Percentiles rank a stretch among this genome's conserved stretches.
phyloP scores from a whole-genome alignment of 2,329 filamentous ascomycete species.

The Lecanicillium sp. region DNA sequence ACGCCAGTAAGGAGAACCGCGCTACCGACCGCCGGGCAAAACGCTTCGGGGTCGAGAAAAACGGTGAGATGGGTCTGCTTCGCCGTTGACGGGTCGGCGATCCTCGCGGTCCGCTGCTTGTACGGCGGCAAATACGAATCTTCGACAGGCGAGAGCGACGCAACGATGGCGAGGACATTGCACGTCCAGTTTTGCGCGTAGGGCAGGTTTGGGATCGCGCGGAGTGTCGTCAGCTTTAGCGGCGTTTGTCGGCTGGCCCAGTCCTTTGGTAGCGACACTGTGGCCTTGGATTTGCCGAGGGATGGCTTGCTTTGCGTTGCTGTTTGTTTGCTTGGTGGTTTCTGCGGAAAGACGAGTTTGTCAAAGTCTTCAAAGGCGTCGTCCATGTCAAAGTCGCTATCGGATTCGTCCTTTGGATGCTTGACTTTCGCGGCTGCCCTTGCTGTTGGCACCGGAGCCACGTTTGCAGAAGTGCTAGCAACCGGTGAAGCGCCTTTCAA shows the following conservation, averaged over 20 bases:
- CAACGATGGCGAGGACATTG: constrained; percentile 45
- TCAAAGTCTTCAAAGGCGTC: constrained; percentile 32
- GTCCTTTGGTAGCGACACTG: constrained; percentile 31
- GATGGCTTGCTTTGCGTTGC: constrained; percentile 5
- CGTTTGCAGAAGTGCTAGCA: neutral
- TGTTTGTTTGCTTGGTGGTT: constrained; percentile 9
- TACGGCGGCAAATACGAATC: constrained; percentile 40
- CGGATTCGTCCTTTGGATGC: constrained; percentile 6
- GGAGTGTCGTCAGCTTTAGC: constrained; percentile 43
- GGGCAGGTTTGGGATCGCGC: constrained; percentile 41
- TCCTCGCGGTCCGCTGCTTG: constrained; percentile 42
- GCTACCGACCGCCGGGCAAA: constrained; percentile 38
- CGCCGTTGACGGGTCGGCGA: constrained; percentile 42
- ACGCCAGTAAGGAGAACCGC: constrained; percentile 45
- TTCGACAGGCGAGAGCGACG: constrained; percentile 38
- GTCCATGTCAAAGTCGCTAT: constrained; percentile 18
- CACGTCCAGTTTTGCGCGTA: constrained; percentile 52
- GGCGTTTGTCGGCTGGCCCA: constrained; percentile 34
- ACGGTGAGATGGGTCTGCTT: constrained; percentile 47
- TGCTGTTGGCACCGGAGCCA: neutral
- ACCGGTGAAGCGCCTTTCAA: no score
- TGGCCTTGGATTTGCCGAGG: constrained; percentile 10
- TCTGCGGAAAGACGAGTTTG: constrained; percentile 21
- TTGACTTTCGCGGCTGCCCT: neutral
- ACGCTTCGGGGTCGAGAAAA: constrained; percentile 44